Conservation (phyloP, 2,329 filamentous ascomycete species). For the Dactylellina cionopaga region DNA sequence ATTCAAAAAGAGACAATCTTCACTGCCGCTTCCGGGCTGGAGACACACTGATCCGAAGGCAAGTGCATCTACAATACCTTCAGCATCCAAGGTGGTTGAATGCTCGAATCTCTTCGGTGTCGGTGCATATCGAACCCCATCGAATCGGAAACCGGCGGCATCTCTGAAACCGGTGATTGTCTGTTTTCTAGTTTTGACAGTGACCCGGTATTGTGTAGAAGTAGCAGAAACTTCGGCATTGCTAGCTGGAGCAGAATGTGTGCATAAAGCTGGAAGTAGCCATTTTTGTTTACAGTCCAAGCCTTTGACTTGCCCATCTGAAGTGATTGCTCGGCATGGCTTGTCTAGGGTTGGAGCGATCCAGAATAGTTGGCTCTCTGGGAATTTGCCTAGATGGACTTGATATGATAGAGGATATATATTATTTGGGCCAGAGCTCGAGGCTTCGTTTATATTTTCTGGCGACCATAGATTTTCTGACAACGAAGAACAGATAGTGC, state of each 20-base stretch:
- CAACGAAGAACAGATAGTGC: slow-evolving; percentile 2
- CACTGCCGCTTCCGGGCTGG: slow-evolving; percentile 61
- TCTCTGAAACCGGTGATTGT: slow-evolving; percentile 62
- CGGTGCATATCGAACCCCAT: slow-evolving; percentile 65
- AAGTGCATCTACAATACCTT: slow-evolving; percentile 60
- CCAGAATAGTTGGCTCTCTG: slow-evolving; percentile 3
- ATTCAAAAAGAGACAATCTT: slow-evolving; percentile 66
- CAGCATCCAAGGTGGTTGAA: slow-evolving; percentile 61
- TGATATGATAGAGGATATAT: slow-evolving; percentile 33
- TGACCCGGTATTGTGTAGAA: slow-evolving; percentile 60
- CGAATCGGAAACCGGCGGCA: slow-evolving; percentile 65
- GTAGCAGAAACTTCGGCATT: slow-evolving; percentile 59
- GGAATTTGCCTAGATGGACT: slow-evolving; percentile 19
- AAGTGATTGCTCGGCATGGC: slow-evolving; percentile 56
- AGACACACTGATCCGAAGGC: slow-evolving; percentile 61
- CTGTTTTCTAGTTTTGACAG: slow-evolving; percentile 61
- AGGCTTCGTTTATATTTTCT: background rate
- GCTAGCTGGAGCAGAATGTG: slow-evolving; percentile 63
- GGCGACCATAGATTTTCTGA: slow-evolving; percentile 23
- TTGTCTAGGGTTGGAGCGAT: slow-evolving; percentile 2
- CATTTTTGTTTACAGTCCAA: slow-evolving; percentile 25
- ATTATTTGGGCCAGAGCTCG: slow-evolving; percentile 1
- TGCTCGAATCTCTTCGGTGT: slow-evolving; percentile 64
- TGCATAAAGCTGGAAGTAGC: slow-evolving; percentile 61
- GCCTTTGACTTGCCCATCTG: slow-evolving; percentile 56